Conservation (phyloP, 352 stramenopile species). For the Pilasporangium apinafurcum region DNA sequence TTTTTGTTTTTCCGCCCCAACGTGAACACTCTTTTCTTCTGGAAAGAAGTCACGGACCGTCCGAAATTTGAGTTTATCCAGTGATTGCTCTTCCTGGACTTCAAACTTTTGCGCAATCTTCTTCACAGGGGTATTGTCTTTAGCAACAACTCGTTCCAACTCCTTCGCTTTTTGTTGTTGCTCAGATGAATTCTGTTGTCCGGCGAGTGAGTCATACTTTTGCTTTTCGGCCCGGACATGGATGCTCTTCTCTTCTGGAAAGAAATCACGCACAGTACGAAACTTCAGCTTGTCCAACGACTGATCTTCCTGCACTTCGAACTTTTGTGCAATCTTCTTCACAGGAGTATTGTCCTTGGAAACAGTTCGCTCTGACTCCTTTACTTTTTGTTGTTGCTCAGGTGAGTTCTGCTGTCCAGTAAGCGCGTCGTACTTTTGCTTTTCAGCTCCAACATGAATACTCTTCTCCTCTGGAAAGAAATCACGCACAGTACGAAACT, state of each 20-base stretch:
- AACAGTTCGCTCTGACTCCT: too few relatives aligned
- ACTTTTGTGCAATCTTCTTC: too few relatives aligned
- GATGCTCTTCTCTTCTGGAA: conserved; percentile 37
- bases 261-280: conserved; percentile 47
- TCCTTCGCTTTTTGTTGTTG: too few relatives aligned
- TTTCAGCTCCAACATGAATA: conserved; percentile 35
- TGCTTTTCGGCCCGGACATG: conserved; percentile 36
- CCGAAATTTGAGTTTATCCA: conserved; percentile 8
- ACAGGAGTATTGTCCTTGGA: too few relatives aligned
- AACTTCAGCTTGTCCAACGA: conserved; percentile 41
- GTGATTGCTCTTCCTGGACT: conserved; percentile 32
- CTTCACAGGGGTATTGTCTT: too few relatives aligned
- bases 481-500: conserved; percentile 40
- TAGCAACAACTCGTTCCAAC: too few relatives aligned
- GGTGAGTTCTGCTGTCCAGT: conserved; percentile 35
- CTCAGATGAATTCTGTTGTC: conserved; percentile 32
- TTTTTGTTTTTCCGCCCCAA: conserved; percentile 20
- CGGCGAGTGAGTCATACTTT: conserved; percentile 46
- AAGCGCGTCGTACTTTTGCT: conserved; percentile 44
- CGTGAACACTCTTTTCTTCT: not conserved
- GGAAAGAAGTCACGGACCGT: conserved; percentile 49
- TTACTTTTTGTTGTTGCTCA: too few relatives aligned
- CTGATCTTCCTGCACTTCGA: conserved; percentile 48
- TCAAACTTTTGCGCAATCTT: conserved; percentile 29
- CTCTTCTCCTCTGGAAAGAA: conserved; percentile 48